Percentiles rank a stretch among this genome's conserved stretches.
These are phyloP conservation scores for Sphaceloma murrayae DNA, from an alignment of 2,329 filamentous ascomycete species.

Conservation along the genomic window DNA sequence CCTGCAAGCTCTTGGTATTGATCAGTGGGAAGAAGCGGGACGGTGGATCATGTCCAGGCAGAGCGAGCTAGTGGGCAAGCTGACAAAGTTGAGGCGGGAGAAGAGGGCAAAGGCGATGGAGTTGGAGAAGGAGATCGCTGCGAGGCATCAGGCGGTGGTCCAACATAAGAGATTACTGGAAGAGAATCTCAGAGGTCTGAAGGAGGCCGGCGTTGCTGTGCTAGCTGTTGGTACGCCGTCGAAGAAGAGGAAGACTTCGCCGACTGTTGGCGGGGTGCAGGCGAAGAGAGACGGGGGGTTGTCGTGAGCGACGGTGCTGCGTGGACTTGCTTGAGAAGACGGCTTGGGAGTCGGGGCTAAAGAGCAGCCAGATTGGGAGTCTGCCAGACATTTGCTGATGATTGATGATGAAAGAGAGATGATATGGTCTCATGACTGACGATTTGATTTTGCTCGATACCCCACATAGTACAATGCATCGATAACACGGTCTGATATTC, in stretches of 20 bases:
- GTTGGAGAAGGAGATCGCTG: constrained; percentile 50
- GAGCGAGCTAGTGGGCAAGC: constrained; percentile 39
- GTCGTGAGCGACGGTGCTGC: too few relatives aligned
- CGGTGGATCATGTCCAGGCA: constrained; percentile 52
- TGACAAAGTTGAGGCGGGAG: constrained; percentile 44
- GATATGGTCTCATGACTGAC: background rate
- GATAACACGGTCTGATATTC: background rate
- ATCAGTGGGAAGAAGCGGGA: constrained; percentile 53
- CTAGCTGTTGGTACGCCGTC: constrained; percentile 37
- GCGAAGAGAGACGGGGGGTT: background rate
- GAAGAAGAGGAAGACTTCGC: constrained; percentile 24
- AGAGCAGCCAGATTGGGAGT: too few relatives aligned
- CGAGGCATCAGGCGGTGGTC: constrained; percentile 43
- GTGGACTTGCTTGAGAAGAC: too few relatives aligned
- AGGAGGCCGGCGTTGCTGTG: constrained; percentile 44
- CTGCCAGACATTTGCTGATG: too few relatives aligned
- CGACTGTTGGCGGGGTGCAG: background rate
- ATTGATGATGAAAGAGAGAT: background rate
- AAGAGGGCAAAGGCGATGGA: constrained; percentile 44
- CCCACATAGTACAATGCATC: constrained; percentile 12
- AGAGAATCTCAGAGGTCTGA: constrained; percentile 39
- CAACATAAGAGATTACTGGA: constrained; percentile 42
- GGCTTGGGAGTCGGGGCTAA: too few relatives aligned
- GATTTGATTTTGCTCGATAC: constrained; percentile 7
- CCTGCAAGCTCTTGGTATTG: constrained; percentile 43